A percentile compares a stretch with the other conserved stretches of the same genome.
phyloP scores from a whole-genome alignment of 441 rosid genomes.

The Aquilaria agallochum region DNA sequence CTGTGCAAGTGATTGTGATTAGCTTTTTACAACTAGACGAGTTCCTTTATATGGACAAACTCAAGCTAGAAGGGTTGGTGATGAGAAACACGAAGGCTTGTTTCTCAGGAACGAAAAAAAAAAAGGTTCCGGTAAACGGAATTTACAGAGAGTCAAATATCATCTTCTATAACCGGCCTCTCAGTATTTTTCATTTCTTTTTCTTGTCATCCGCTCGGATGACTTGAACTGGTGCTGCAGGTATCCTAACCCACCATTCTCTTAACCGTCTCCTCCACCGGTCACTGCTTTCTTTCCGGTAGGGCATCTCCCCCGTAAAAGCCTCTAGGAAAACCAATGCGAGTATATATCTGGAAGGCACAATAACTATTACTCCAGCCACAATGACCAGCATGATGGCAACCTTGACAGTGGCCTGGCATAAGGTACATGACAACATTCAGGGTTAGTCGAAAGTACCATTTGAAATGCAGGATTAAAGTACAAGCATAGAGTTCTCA shows the following conservation, averaged over 20 bases:
- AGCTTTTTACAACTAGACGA: no score
- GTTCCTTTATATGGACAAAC: no score
- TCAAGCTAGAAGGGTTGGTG: no score
- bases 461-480: no score
- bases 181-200: conserved; percentile 35
- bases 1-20: no score
- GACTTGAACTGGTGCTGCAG: conserved; percentile 87
- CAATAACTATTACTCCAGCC: conserved; percentile 51
- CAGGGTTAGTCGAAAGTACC: no score
- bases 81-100: no score
- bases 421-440: neutral
- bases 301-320: conserved; percentile 73
- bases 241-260: conserved; percentile 93
- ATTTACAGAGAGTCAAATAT: no score
- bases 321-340: conserved; percentile 55
- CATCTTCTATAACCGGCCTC: no score
- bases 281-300: conserved; percentile 70
- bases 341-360: conserved; percentile 53
- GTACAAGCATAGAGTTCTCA: no score
- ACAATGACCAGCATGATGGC: conserved; percentile 47
- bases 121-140: no score
- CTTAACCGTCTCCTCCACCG: conserved; percentile 60
- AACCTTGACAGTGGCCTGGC: conserved; percentile 75
- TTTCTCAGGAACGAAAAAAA: no score
- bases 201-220: conserved; percentile 64